Base-by-base conservation (phyloP, 768 basidiomycete genomes). In the Punctularia strigosozonata region DNA sequence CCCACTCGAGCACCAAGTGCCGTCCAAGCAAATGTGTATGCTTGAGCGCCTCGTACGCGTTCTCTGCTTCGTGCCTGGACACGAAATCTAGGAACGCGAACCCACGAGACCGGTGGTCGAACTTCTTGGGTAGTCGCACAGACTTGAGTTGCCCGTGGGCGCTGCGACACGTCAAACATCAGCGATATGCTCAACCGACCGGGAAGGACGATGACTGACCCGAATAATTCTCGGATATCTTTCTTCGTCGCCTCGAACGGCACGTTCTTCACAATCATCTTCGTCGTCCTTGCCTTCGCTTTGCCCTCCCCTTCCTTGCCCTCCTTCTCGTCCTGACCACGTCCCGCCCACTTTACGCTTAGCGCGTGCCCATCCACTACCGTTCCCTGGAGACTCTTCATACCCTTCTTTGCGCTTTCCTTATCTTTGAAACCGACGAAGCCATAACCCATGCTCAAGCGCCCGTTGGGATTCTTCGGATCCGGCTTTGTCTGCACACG, bases 1-100 rank as follows among this genome's bases (percentile, higher is more conserved):
- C 90, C 91, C 92, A 95, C 56, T 98, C 80, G 31, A 99, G 64
- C 3, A 98, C 90, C 31, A 99, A 62, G 69, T 99, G 95, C 25
- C 95, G 65, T 6, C 95, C 94, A 17, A 99, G 77, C 49, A 98
- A 77, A 68, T 98, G 95, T 0, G 92, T 95, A 59, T 98, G 91
- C 47, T 77, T 74, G 18, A 99, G 71, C 8, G 88, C 78, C 20
- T 73, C 75, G 57, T 81, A 89, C 0, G 89, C 94, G 31, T 80
- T 80, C 56, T 89, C 83, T 2, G 94, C 94, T 51, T 99, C 94
- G 36, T 78, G 77, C 14, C 85, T 73, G 2, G 88, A 80, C 15
- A 85, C 71, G 55, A 98, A 98, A 47, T 99, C 92, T 50, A 97
- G 68, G 64, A 98, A 99, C 2, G 91, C 95, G 56, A 98, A 99